These are phyloP conservation scores for Nicotiana obtusifolia DNA, from an alignment of 257 asterid species.

Conservation along the genomic window DNA sequence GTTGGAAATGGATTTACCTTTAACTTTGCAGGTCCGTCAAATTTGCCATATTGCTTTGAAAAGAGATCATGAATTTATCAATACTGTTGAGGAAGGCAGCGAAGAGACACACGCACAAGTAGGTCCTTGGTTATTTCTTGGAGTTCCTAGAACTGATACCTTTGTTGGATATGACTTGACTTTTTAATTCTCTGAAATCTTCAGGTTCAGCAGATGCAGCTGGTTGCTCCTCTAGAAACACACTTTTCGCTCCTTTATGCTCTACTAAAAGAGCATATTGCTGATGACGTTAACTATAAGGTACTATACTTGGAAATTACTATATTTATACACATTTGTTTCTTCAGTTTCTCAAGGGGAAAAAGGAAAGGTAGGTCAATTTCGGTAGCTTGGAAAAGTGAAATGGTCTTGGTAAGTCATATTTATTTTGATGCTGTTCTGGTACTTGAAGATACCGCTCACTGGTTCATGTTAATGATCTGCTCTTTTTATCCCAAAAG, in stretches of 20 bases:
- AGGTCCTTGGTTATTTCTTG: slow-evolving; percentile 6
- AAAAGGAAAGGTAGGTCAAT: not conserved
- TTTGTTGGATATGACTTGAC: slow-evolving; percentile 6
- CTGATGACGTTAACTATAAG: slow-evolving; percentile 86
- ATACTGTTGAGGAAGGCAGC: slow-evolving; percentile 88
- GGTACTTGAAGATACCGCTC: not conserved
- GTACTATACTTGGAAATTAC: slow-evolving; percentile 26
- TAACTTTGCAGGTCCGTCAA: slow-evolving; percentile 68
- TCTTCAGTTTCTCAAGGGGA: not conserved
- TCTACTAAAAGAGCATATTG: slow-evolving; percentile 66
- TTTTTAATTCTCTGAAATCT: slow-evolving; percentile 4
- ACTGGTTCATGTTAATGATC: not conserved
- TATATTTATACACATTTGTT: not conserved
- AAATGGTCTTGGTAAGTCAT: not conserved
- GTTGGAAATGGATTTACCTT: slow-evolving; percentile 3
- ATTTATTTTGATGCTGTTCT: not conserved
- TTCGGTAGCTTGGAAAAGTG: not conserved
- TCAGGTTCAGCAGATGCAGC: slow-evolving; percentile 83
- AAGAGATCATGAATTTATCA: slow-evolving; percentile 86
- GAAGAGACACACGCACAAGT: slow-evolving; percentile 97
- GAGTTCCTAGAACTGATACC: not conserved
- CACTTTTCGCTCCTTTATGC: slow-evolving; percentile 75
- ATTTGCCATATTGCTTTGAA: slow-evolving; percentile 84
- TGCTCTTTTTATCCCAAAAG: not conserved
- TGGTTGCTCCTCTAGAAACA: slow-evolving; percentile 73